These are phyloP conservation scores for Podila horticola DNA, from an alignment of 192 early-diverging fungal species.

Conservation along the genomic window DNA sequence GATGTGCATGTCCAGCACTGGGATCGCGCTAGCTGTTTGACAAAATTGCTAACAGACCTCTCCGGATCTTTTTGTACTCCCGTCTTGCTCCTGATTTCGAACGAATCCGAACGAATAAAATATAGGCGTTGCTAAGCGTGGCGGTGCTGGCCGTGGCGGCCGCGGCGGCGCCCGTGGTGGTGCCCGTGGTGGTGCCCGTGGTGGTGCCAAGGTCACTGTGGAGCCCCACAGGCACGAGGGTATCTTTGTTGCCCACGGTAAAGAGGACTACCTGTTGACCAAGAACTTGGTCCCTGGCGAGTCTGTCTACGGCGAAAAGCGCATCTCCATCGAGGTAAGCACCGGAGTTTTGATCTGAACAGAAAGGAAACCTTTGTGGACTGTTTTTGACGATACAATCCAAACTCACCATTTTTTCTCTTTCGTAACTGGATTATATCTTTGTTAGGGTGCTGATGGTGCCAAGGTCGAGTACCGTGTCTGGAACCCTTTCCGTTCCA, in stretches of 20 bases:
- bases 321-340: constrained; percentile 86
- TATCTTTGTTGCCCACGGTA: constrained; percentile 97
- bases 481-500: constrained; percentile 99
- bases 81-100: not conserved
- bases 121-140: constrained; percentile 64
- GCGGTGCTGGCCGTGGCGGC: constrained; percentile 63
- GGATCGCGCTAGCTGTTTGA: constrained; percentile 2
- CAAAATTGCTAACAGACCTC: not conserved
- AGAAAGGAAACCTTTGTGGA: not conserved
- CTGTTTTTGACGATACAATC: not conserved
- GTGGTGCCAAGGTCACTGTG: constrained; percentile 94
- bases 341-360: not conserved
- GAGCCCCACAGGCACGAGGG: constrained; percentile 97
- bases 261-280: constrained; percentile 98
- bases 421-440: not conserved
- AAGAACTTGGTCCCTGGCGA: constrained; percentile 99
- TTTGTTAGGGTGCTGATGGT: constrained; percentile 81
- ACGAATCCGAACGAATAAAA: constrained; percentile 4
- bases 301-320: constrained; percentile 98
- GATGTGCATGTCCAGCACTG: not conserved
- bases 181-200: constrained; percentile 79
- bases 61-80: not conserved
- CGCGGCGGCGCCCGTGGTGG: constrained; percentile 69
- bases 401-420: not conserved
- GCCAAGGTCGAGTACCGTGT: constrained; percentile 98